phyloP scores from a whole-genome alignment of 768 basidiomycete species.

The Auriculariales sp. region DNA sequence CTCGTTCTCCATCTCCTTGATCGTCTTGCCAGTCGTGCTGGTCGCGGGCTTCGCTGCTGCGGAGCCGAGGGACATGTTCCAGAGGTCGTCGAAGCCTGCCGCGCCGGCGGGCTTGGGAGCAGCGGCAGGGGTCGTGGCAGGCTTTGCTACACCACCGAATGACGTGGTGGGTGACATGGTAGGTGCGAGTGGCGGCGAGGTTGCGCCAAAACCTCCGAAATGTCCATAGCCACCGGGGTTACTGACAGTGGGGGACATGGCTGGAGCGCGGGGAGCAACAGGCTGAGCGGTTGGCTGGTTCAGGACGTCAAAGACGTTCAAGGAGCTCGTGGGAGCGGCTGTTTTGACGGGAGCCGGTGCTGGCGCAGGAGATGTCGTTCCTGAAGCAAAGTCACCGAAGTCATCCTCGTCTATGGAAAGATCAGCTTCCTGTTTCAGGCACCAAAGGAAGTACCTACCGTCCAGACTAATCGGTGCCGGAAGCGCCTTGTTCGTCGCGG shows the following conservation, averaged over 20 bases:
- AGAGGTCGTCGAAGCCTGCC: conserved; percentile 66
- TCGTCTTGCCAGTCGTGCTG: conserved; percentile 43
- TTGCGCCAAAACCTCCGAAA: not conserved
- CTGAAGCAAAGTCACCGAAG: conserved; percentile 75
- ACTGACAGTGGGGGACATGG: conserved; percentile 2
- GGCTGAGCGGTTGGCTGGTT: not conserved
- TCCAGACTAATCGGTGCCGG: conserved; percentile 22
- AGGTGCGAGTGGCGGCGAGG: conserved; percentile 1
- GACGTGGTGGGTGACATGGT: conserved; percentile 6
- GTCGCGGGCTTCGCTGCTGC: conserved; percentile 22
- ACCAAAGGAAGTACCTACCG: conserved; percentile 9
- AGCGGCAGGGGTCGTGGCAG: conserved; percentile 9
- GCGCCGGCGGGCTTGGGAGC: conserved; percentile 7
- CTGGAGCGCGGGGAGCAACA: conserved; percentile 3
- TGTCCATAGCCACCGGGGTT: too few species aligned
- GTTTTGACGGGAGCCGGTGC: conserved; percentile 26
- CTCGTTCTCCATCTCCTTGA: conserved; percentile 81
- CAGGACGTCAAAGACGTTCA: conserved; percentile 6
- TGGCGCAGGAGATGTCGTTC: conserved; percentile 29
- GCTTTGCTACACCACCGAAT: conserved; percentile 4
- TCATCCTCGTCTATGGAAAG: conserved; percentile 47
- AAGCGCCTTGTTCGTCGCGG: conserved; percentile 34
- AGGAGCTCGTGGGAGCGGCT: conserved; percentile 8
- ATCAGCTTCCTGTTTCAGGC: conserved; percentile 6
- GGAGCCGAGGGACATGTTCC: conserved; percentile 63